These are phyloP conservation scores for Cenchrus fungigraminus DNA, from an alignment of 176 grass and related monocot genomes.

Conservation along the genomic window DNA sequence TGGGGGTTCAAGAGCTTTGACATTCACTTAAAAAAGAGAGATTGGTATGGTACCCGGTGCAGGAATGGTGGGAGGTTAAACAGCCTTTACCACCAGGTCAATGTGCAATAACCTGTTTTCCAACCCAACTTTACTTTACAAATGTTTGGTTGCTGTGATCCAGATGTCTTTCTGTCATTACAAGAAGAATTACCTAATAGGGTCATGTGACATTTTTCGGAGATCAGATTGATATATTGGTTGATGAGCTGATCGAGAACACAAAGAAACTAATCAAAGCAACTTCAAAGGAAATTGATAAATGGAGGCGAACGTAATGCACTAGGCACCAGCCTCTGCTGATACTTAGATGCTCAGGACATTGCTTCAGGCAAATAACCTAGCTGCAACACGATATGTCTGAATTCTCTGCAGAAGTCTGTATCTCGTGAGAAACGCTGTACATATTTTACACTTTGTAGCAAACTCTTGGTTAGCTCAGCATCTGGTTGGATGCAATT, in stretches of 20 bases:
- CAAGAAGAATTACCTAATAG: neutral
- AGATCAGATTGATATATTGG: constrained; percentile 46
- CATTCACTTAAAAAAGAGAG: too few relatives aligned
- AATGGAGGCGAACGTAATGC: constrained; percentile 46
- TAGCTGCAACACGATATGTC: too few relatives aligned
- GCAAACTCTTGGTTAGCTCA: constrained; percentile 21
- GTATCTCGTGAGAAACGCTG: neutral
- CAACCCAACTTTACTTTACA: neutral
- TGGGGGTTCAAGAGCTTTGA: too few relatives aligned
- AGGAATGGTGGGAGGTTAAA: neutral
- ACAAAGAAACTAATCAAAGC: constrained; percentile 56
- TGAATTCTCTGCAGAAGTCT: neutral
- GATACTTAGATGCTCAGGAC: neutral
- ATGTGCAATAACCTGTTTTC: neutral
- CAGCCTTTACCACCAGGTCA: neutral
- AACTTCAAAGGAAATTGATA: constrained; percentile 56
- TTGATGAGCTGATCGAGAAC: constrained; percentile 59
- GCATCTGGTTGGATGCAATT: constrained; percentile 11
- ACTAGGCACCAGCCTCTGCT: neutral
- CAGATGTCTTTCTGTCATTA: neutral
- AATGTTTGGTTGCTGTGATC: neutral
- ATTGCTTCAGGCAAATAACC: too few relatives aligned
- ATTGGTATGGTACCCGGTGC: too few relatives aligned
- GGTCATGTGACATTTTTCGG: constrained; percentile 31
- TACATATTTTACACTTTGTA: neutral